Conservation (phyloP, 2,329 filamentous ascomycete species). For the Stagonosporopsis rhizophila region DNA sequence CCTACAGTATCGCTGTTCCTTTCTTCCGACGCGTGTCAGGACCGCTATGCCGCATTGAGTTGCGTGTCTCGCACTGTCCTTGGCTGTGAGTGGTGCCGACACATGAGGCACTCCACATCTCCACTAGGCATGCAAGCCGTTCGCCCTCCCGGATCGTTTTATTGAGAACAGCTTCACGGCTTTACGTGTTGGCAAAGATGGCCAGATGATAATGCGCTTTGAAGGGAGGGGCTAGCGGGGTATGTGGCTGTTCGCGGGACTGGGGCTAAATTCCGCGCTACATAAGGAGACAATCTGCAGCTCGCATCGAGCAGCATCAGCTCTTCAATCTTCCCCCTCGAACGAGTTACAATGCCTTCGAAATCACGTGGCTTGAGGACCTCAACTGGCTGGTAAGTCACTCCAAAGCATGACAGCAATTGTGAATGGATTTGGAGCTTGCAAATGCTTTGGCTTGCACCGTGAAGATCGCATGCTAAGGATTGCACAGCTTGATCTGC, state of each 20-base stretch:
- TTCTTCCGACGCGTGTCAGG: neutral
- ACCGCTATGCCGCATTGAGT: neutral
- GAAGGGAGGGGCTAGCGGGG: conserved; percentile 14
- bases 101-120: neutral
- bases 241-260: conserved; percentile 7
- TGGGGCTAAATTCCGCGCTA: conserved; percentile 6
- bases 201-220: neutral
- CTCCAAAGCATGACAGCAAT: neutral
- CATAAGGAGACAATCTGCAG: conserved; percentile 9
- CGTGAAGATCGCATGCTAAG: conserved; percentile 10
- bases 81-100: neutral
- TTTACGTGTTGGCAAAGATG: neutral
- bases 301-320: conserved; percentile 13
- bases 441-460: neutral
- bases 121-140: neutral
- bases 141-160: neutral
- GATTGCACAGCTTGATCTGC: conserved; percentile 50
- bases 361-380: conserved; percentile 54
- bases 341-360: conserved; percentile 41
- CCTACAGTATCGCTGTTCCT: neutral
- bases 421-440: neutral
- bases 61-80: neutral
- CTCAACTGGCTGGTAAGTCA: conserved; percentile 53
- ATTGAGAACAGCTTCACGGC: neutral
- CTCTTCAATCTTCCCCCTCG: conserved; percentile 9